Conservation (phyloP, 2,329 filamentous ascomycete genomes). For the Drechslerella dactyloides region DNA sequence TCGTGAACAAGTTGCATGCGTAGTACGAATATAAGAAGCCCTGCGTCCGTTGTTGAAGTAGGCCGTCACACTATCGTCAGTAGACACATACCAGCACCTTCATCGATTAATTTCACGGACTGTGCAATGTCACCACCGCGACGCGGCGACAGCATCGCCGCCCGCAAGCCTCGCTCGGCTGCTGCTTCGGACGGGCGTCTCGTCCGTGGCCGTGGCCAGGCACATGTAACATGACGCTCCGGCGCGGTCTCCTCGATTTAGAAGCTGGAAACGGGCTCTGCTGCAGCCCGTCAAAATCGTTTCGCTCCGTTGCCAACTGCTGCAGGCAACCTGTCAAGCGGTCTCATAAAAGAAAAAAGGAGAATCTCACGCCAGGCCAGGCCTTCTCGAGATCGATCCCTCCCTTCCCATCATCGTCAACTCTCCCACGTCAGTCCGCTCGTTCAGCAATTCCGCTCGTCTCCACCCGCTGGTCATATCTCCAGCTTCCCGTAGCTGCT, state of each 20-base stretch:
- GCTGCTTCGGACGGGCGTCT: not conserved
- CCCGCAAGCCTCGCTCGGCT: not conserved
- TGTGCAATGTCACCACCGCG: too few relatives aligned
- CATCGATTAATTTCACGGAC: too few relatives aligned
- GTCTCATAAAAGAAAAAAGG: not conserved
- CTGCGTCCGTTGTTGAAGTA: too few relatives aligned
- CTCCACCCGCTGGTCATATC: not conserved
- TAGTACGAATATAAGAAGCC: too few relatives aligned
- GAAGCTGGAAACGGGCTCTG: slow-evolving; percentile 9
- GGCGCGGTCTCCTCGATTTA: not conserved
- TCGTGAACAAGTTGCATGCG: too few relatives aligned
- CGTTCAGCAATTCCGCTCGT: not conserved
- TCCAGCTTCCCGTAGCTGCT: too few relatives aligned
- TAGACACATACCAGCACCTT: not conserved
- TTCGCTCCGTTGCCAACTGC: slow-evolving; percentile 6
- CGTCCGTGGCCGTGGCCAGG: not conserved
- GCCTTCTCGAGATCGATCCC: not conserved
- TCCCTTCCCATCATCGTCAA: not conserved
- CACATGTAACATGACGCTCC: not conserved
- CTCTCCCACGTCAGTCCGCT: too few relatives aligned
- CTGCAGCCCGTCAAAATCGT: not conserved
- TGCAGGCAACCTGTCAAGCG: not conserved
- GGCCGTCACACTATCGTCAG: not conserved
- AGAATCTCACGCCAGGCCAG: not conserved
- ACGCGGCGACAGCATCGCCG: too few relatives aligned